Conservation (phyloP, 441 rosid genomes). For the Bruguiera hainesii region DNA sequence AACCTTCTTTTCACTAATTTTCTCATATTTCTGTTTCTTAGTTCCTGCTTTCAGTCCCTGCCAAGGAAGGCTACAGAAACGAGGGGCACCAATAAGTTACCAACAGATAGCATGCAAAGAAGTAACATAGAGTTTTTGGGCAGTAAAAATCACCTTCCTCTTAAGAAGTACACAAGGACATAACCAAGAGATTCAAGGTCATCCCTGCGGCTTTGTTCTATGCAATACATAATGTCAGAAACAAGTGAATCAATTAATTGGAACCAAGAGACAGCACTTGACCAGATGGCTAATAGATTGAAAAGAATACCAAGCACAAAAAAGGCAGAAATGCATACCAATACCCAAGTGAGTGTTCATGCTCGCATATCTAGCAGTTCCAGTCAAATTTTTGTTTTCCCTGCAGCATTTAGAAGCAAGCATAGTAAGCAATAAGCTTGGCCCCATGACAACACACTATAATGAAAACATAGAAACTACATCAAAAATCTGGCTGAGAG, state of each 20-base stretch:
- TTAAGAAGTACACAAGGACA: constrained; percentile 78
- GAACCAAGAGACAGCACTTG: neutral
- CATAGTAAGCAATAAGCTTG: constrained; percentile 6
- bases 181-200: constrained; percentile 91
- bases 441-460: neutral
- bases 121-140: neutral
- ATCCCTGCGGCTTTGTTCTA: constrained; percentile 94
- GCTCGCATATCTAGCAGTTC: constrained; percentile 98
- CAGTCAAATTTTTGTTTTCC: constrained; percentile 91
- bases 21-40: constrained; percentile 83
- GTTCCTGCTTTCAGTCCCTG: constrained; percentile 88
- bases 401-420: constrained; percentile 34
- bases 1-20: constrained; percentile 83
- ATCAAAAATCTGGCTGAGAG: neutral
- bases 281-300: neutral
- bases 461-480: neutral
- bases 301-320: constrained; percentile 1
- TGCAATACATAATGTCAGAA: neutral
- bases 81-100: constrained; percentile 14
- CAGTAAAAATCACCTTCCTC: constrained; percentile 69
- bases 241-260: neutral
- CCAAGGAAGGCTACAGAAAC: constrained; percentile 75
- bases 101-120: constrained; percentile 3
- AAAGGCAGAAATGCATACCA: constrained; percentile 49
- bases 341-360: constrained; percentile 97